Conservation (phyloP, 768 basidiomycete genomes). For the Rhizopogon rudus region DNA sequence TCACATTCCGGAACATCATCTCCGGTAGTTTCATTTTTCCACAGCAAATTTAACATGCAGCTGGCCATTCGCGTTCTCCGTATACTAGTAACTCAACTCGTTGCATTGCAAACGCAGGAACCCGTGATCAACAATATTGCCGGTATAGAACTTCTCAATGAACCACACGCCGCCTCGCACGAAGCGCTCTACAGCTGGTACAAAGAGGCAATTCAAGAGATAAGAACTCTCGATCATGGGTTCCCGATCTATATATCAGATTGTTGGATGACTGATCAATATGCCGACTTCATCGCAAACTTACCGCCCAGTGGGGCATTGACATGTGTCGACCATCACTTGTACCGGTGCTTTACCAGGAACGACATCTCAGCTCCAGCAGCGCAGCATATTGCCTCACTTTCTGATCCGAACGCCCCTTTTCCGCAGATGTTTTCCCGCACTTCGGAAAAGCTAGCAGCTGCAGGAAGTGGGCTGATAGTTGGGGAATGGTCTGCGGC, state of each 20-base stretch:
- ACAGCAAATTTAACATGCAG: conserved; percentile 34
- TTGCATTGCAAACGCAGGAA: conserved; percentile 47
- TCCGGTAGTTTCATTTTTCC: conserved; percentile 43
- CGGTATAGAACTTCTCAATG: conserved; percentile 57
- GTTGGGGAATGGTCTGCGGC: conserved; percentile 81
- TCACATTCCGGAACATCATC: conserved; percentile 61
- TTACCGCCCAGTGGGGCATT: conserved; percentile 30
- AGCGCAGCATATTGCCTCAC: conserved; percentile 44
- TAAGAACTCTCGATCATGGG: conserved; percentile 45
- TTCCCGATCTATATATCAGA: conserved; percentile 75
- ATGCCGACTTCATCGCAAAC: conserved; percentile 47
- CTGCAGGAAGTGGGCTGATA: conserved; percentile 48
- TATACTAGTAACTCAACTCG: conserved; percentile 30
- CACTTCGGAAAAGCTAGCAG: conserved; percentile 27
- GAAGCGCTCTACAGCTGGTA: conserved; percentile 60
- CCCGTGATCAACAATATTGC: conserved; percentile 41
- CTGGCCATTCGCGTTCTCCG: conserved; percentile 47
- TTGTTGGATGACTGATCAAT: conserved; percentile 67
- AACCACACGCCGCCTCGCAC: conserved; percentile 50
- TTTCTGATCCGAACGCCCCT: conserved; percentile 36
- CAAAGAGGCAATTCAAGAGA: conserved; percentile 41
- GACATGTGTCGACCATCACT: conserved; percentile 73
- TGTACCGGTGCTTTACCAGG: conserved; percentile 75
- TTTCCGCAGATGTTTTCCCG: conserved; percentile 39
- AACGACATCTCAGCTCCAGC: conserved; percentile 52